These are phyloP conservation scores for Phytophthora kernoviae DNA, from an alignment of 352 stramenopile genomes.

Conservation along the genomic window DNA sequence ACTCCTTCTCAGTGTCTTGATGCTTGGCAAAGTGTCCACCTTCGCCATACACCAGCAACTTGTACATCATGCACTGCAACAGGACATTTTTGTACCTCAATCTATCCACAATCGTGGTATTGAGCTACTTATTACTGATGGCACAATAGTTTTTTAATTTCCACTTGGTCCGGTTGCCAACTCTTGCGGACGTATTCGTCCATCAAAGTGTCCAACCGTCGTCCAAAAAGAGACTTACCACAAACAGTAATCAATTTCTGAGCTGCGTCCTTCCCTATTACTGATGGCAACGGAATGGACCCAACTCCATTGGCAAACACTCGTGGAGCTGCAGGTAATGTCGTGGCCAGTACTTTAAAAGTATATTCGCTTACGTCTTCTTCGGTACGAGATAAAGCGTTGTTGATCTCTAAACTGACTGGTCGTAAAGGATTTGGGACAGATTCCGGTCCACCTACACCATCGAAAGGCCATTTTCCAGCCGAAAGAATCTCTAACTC, in stretches of 20 bases:
- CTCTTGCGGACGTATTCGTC: conserved; percentile 19
- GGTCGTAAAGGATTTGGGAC: not conserved
- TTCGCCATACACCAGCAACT: conserved; percentile 46
- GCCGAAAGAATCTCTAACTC: not conserved
- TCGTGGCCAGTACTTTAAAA: not conserved
- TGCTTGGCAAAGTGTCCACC: conserved; percentile 43
- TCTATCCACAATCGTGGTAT: conserved; percentile 1
- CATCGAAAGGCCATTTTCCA: not conserved
- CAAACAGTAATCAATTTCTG: conserved; percentile 3
- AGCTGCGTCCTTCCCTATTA: not conserved
- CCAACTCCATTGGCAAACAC: conserved; percentile 11
- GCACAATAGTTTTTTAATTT: conserved; percentile 3
- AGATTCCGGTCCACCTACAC: not conserved
- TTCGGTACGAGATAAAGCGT: not conserved
- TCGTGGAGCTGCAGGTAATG: conserved; percentile 1
- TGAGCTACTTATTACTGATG: conserved; percentile 2
- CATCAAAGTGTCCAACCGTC: conserved; percentile 5
- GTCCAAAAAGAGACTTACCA: conserved; percentile 26
- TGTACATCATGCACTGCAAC: conserved; percentile 30
- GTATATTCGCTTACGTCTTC: conserved; percentile 1
- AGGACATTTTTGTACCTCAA: conserved; percentile 8
- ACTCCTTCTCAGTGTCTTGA: conserved; percentile 53
- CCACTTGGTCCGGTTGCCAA: conserved; percentile 13
- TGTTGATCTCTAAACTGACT: conserved; percentile 5
- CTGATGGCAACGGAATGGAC: conserved; percentile 12